Base-by-base conservation (phyloP, 352 stramenopile genomes). In the Blastocystis hominis region DNA sequence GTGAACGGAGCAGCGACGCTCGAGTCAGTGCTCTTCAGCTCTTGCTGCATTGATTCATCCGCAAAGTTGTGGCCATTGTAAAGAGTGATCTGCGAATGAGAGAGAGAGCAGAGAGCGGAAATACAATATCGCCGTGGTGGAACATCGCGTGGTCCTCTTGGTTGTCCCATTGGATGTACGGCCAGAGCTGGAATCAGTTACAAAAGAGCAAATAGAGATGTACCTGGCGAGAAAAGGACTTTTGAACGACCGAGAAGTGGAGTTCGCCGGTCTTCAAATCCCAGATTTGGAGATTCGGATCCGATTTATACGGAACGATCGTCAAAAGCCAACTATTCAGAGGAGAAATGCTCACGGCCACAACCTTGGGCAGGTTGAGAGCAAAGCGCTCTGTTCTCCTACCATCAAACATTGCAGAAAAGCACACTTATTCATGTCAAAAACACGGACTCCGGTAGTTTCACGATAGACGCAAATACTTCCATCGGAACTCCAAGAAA, bases 231-330 rank as follows among this genome's bases (percentile, higher is more conserved):
- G 70, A 53, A 44, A 63, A 80, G 5, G 70, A 80, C 30, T 44
- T 63, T 47, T 80, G 70, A 4, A 62, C 47, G 13, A 80, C 15
- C 36, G 46, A 34, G 36, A 62, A 62, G 53, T 80, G 70, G 17
- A 80, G 54, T 36, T 63, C 34, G 7, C 70, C 70, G 10, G 70
- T 80, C 17, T n/a, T 40, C 42, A 80, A 17, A 40, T 80, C 44
- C 70, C 70, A 80, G 42, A 80, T 80, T 36, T 80, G 70, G 9
- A 80, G 40, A 46, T 80, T 80, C 9, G 70, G 70, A 30, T 24
- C 70, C 9, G 7, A 36, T 36, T 80, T 80, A 38, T 44, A 80
- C 10, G 70, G 70, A 20, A 44, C 40, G 53, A 80, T 62, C 40
- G 70, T 80, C 54, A 80, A 42, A 9, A 80, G 44, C 70, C 70